These are phyloP conservation scores for Sclerotinia glacialis DNA, from an alignment of 2,329 filamentous ascomycete genomes.

Conservation along the genomic window DNA sequence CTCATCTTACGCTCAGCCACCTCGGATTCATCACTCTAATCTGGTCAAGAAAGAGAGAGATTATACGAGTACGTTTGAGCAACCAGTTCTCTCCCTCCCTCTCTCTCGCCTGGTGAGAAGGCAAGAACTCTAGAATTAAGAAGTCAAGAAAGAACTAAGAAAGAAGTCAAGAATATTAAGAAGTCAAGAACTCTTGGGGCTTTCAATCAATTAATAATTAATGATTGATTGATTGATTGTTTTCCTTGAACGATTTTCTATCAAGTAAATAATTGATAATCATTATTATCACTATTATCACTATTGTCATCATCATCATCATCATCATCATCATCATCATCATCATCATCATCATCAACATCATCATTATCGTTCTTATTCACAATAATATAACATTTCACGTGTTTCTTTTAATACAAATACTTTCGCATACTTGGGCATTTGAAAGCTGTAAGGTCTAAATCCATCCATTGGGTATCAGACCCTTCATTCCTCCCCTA, in stretches of 20 bases:
- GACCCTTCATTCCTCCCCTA: conserved; percentile 12
- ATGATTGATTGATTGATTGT: background rate
- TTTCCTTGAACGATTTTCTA: too few relatives aligned
- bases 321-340: too few relatives aligned
- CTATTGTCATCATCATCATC: too few relatives aligned
- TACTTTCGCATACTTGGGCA: background rate
- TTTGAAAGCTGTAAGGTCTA: background rate
- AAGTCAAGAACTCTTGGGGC: too few relatives aligned
- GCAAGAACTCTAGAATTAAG: background rate
- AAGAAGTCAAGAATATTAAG: too few relatives aligned
- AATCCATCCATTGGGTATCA: background rate
- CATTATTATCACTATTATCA: too few relatives aligned
- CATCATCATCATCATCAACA: too few relatives aligned
- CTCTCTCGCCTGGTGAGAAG: background rate
- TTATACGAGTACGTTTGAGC: background rate
- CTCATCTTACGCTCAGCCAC: conserved; percentile 15
- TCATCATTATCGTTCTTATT: background rate
- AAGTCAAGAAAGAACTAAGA: too few relatives aligned
- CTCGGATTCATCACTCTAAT: conserved; percentile 4
- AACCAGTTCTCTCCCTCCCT: too few relatives aligned
- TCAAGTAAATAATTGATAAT: too few relatives aligned
- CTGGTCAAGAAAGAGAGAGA: background rate
- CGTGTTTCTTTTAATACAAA: too few relatives aligned
- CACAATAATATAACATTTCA: too few relatives aligned
- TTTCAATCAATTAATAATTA: background rate